Conservation (phyloP, 129 eudicot genomes). For the Kitagawia praeruptora region DNA sequence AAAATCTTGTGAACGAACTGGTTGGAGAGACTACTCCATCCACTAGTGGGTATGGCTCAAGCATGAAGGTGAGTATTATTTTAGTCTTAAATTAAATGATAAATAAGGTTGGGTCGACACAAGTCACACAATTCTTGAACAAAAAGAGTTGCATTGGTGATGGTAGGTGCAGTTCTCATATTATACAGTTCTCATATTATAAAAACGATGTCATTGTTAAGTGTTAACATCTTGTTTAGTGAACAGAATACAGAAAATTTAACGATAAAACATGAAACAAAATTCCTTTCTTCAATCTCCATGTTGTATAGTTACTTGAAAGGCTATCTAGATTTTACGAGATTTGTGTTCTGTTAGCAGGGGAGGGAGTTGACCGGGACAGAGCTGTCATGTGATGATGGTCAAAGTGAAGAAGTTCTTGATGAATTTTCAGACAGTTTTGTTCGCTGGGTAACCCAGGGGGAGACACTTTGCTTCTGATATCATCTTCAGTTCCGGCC, state of each 20-base stretch:
- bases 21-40: slow-evolving; percentile 56
- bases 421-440: slow-evolving; percentile 70
- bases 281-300: neutral
- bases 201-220: neutral
- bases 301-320: neutral
- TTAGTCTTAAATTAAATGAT: neutral
- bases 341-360: slow-evolving; percentile 23
- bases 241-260: neutral
- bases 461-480: slow-evolving; percentile 67
- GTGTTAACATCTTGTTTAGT: neutral
- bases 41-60: slow-evolving; percentile 50
- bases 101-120: too few species aligned
- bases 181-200: neutral
- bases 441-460: slow-evolving; percentile 59
- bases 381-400: slow-evolving; percentile 29
- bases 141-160: neutral
- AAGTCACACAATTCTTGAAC: neutral
- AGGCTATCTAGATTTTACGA: neutral
- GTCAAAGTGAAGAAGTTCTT: slow-evolving; percentile 26
- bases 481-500: neutral
- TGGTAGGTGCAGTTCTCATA: neutral
- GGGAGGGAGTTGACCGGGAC: slow-evolving; percentile 44
- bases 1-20: slow-evolving; percentile 39
- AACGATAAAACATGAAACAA: neutral
- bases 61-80: slow-evolving; percentile 47